These are phyloP conservation scores for Chamaecrista fasciculata DNA, from an alignment of 306 rosid species.

Conservation along the genomic window DNA sequence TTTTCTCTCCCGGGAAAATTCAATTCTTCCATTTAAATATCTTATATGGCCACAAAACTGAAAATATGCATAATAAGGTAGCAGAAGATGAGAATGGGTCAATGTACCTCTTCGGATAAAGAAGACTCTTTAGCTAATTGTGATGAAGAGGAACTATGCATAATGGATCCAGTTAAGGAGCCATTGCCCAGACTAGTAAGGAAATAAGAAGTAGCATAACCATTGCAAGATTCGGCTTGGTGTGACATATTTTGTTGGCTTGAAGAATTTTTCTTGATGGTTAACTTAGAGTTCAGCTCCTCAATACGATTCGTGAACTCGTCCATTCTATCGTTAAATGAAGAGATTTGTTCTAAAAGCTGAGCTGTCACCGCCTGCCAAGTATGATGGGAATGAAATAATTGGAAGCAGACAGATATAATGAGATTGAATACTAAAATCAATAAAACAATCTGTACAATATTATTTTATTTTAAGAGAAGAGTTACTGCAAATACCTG, in stretches of 20 bases:
- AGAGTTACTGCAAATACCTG: slow-evolving; percentile 46
- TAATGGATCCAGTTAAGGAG: slow-evolving; percentile 56
- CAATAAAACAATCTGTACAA: slow-evolving; percentile 19
- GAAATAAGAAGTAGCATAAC: slow-evolving; percentile 77
- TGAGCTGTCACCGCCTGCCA: slow-evolving; percentile 60
- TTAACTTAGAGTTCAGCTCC: slow-evolving; percentile 78
- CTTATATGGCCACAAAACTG: not conserved
- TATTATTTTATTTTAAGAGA: not conserved
- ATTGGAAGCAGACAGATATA: slow-evolving; percentile 5
- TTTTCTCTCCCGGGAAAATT: not conserved
- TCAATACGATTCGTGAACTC: slow-evolving; percentile 84
- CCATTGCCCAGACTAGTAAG: slow-evolving; percentile 66
- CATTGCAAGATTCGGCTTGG: slow-evolving; percentile 82
- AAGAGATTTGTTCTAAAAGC: slow-evolving; percentile 87
- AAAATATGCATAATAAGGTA: slow-evolving; percentile 9
- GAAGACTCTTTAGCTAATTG: slow-evolving; percentile 74
- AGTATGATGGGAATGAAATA: slow-evolving; percentile 22
- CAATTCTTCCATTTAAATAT: slow-evolving; percentile 10
- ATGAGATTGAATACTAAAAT: slow-evolving; percentile 10
- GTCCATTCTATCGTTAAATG: slow-evolving; percentile 92
- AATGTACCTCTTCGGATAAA: slow-evolving; percentile 73
- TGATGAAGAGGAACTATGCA: slow-evolving; percentile 73
- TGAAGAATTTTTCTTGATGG: slow-evolving; percentile 47
- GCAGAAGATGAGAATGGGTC: slow-evolving; percentile 4
- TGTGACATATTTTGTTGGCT: slow-evolving; percentile 76